Evolutionary conservation across 2,329 filamentous ascomycete species (phyloP).

Genomic region (Botryotinia globosa): DNA sequence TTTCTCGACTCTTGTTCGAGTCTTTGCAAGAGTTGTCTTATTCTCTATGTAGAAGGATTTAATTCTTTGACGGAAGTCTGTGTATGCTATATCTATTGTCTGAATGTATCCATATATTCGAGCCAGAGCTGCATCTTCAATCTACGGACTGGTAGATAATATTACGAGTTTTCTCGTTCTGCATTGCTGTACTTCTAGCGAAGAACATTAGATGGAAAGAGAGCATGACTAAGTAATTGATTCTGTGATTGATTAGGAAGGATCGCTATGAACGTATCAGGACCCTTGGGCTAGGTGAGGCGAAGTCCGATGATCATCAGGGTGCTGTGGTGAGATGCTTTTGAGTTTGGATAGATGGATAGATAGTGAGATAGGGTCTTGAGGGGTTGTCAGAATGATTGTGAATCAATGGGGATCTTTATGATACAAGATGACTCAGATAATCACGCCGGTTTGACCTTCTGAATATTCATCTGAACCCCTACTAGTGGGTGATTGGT

Average conservation of each 20-base stretch:
- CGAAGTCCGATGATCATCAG: background rate
- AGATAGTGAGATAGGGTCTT: background rate
- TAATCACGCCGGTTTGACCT: background rate
- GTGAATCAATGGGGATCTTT: background rate
- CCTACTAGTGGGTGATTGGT: background rate
- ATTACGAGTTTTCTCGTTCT: background rate
- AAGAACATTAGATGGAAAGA: background rate
- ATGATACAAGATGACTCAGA: background rate
- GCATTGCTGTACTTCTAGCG: background rate
- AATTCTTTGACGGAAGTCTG: background rate
- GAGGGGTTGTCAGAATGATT: background rate
- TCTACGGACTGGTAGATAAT: background rate
- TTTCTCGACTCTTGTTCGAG: background rate
- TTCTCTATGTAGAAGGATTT: background rate
- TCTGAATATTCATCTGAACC: background rate
- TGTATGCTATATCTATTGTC: background rate
- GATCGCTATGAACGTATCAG: background rate
- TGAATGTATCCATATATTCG: background rate
- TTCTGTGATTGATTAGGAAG: background rate
- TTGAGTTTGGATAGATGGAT: background rate
- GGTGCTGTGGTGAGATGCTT: background rate
- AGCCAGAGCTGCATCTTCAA: background rate
- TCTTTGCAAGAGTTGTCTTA: background rate
- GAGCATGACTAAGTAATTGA: background rate
- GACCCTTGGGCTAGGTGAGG: background rate